Conservation (phyloP, 2,329 filamentous ascomycete species). For the Chaetomium sp. region DNA sequence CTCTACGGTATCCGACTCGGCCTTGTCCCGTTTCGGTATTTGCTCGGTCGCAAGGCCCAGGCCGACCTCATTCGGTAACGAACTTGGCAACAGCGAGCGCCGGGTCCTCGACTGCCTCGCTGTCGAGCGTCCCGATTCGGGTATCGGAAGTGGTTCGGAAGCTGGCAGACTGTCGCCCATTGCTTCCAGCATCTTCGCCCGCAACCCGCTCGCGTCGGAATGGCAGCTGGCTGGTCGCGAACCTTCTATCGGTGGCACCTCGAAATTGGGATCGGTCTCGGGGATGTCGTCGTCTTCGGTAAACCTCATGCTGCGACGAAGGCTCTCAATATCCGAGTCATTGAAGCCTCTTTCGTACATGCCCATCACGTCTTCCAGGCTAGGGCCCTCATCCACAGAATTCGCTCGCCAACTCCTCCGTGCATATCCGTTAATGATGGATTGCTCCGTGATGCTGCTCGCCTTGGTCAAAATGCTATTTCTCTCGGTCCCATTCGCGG, state of each 20-base stretch:
- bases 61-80: constrained; percentile 40
- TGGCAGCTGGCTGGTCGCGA: constrained; percentile 44
- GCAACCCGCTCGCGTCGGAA: constrained; percentile 45
- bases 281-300: constrained; percentile 37
- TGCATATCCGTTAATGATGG: constrained; percentile 38
- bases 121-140: constrained; percentile 19
- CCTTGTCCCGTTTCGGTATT: constrained; percentile 30
- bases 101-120: constrained; percentile 46
- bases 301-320: constrained; percentile 33
- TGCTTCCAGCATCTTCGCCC: constrained; percentile 45
- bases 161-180: constrained; percentile 43
- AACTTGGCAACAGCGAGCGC: constrained; percentile 40
- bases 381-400: constrained; percentile 56
- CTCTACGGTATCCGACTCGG: constrained; percentile 26
- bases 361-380: constrained; percentile 69
- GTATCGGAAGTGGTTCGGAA: constrained; percentile 32
- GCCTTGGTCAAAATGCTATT: constrained; percentile 80
- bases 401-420: constrained; percentile 39
- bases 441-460: constrained; percentile 64
- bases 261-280: constrained; percentile 27
- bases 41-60: constrained; percentile 39
- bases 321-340: constrained; percentile 48
- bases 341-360: constrained; percentile 68
- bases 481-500: constrained; percentile 66
- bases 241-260: constrained; percentile 29